Evolutionary conservation across 2,329 filamentous ascomycete genomes (phyloP), one percentile per base, ranked within the genome.

Genomic region (Colletotrichum sp.): DNA sequence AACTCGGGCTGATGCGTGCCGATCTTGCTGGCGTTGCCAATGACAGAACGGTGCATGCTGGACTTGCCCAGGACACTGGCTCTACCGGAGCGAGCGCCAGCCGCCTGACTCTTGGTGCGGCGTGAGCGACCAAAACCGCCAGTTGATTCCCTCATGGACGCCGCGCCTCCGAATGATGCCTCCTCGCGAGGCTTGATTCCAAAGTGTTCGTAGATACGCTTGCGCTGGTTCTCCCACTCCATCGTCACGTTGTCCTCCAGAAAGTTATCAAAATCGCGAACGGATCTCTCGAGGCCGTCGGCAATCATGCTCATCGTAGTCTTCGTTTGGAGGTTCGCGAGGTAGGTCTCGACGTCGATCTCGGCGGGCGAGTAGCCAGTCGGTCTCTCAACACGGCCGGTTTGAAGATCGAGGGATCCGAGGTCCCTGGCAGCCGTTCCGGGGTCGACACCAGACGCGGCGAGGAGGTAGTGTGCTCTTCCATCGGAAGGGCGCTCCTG

Each of bases 141-240:
- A 72, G 89, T 87, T 6, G 87, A 55, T n/a, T 77, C 83, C 76
- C 91, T 88, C 79, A 87, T 85, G 68, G 84, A 84, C 59, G 87
- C 81, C 6, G 85, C 82, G 36, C 82, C 77, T 62, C 73, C 81
- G 77, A 60, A 83, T 73, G 80, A 79, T 9, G 82, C 76, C 36
- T 89, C 89, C 64, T 92, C 90, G 28, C 88, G 87, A 8, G 90
- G 87, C 82, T 92, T 93, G 82, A 99, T 94, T 16, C 97, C 97
- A 84, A 99, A 99, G 85, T 99, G 97, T 81, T 98, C 93, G 85
- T 98, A 99, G 78, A 99, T 98, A 79, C 93, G 93, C 84, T 95
- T 95, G 77, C 96, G 93, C 86, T 99, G 96, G 18, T 94, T 93
- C 80, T 98, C 96, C 96, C 97, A 99, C 84, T 99, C 96, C 88